Evolutionary conservation across 1,139 yeast species (phyloP).

Genomic region (Sugiyamaella neomexicana): DNA sequence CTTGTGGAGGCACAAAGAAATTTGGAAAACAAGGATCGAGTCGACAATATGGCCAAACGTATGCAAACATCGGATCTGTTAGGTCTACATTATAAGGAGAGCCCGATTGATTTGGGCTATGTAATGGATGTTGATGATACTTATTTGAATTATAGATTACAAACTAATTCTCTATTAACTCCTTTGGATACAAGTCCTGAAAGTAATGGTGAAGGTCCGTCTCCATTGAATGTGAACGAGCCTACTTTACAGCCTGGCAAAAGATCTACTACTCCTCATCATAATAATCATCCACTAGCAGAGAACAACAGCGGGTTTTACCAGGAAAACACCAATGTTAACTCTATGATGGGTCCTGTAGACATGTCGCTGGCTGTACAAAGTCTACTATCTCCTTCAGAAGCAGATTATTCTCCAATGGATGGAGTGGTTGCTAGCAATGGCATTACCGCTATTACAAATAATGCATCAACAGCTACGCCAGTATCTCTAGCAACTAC

Average conservation of each 20-base stretch:
- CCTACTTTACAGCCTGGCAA: no score
- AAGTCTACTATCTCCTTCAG: slow-evolving; percentile 17
- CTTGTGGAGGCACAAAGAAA: slow-evolving; percentile 32
- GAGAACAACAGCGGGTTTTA: background rate
- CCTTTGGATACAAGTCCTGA: slow-evolving; percentile 30
- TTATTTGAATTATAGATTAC: slow-evolving; percentile 5
- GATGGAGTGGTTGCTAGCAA: slow-evolving; percentile 2
- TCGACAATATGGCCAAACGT: slow-evolving; percentile 31
- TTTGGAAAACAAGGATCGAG: slow-evolving; percentile 27
- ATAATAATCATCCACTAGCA: no score
- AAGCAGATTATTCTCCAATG: slow-evolving; percentile 14
- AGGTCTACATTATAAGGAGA: slow-evolving; percentile 12
- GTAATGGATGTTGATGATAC: slow-evolving; percentile 16
- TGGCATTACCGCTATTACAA: background rate
- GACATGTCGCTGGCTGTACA: slow-evolving; percentile 15
- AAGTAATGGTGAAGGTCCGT: slow-evolving; percentile 20
- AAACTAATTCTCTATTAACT: slow-evolving; percentile 23
- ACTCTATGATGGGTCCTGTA: background rate
- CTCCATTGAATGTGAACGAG: slow-evolving; percentile 15
- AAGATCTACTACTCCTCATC: no score
- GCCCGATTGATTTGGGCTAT: slow-evolving; percentile 18
- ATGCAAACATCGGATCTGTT: slow-evolving; percentile 23
- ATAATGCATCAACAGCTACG: no score
- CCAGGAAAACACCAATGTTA: background rate
- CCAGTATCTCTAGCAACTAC: no score